Conservation (phyloP, 345 rosid genomes). For the Euphorbia lathyris region DNA sequence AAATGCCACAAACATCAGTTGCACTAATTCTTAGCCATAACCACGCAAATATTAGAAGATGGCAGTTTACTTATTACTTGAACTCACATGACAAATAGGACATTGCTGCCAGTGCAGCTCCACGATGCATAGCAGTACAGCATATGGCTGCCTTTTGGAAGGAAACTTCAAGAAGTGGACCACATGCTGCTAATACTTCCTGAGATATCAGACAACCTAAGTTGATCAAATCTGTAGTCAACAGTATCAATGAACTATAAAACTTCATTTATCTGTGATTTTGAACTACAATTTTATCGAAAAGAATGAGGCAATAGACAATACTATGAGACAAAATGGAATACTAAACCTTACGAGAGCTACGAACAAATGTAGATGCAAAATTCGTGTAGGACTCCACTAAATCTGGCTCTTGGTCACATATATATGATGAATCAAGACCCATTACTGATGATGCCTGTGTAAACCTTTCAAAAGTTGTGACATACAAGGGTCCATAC, state of each 20-base stretch:
- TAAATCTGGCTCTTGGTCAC: conserved; percentile 98
- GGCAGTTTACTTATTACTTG: background rate
- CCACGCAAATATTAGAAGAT: background rate
- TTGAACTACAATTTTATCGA: background rate
- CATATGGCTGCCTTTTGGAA: conserved; percentile 97
- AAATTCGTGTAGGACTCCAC: conserved; percentile 94
- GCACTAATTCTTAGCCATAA: background rate
- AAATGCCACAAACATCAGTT: background rate
- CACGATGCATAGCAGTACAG: conserved; percentile 99
- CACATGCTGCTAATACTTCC: conserved; percentile 78
- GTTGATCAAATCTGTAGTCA: conserved; percentile 13
- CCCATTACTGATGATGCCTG: conserved; percentile 79
- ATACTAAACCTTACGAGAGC: conserved; percentile 67
- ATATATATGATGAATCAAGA: conserved; percentile 82
- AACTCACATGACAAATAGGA: conserved; percentile 84
- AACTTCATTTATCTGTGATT: background rate
- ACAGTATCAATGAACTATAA: conserved; percentile 7
- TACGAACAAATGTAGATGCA: conserved; percentile 69
- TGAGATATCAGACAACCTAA: conserved; percentile 27
- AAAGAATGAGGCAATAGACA: conserved; percentile 9
- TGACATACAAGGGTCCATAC: conserved; percentile 68
- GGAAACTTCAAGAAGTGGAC: conserved; percentile 76
- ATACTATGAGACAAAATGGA: conserved; percentile 4
- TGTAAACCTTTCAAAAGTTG: conserved; percentile 80
- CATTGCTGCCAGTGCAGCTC: conserved; percentile 94